Base-by-base conservation (phyloP, 148 eudicot genomes). In the Bassia scoparia region DNA sequence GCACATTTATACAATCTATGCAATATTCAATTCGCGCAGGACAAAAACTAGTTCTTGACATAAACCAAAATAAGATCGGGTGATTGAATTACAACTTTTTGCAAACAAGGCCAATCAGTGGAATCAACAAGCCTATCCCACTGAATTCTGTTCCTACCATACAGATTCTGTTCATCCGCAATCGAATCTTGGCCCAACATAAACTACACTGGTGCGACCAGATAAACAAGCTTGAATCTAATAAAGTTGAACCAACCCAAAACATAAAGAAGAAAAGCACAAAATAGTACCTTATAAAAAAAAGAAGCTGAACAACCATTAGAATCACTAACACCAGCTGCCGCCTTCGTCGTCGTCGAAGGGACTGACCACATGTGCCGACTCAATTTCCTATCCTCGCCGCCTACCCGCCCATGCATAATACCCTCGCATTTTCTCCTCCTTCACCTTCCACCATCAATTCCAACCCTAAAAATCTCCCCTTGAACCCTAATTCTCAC, bases 401-500 rank as follows among this genome's bases (percentile, higher is more conserved):
- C n/a, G 4, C 56, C 56, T 20, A 52, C 56, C 56, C 81, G 52
- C 71, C 73, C 76, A 67, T 78, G 76, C 81, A 78, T 78, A 74
- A 73, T 81, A 78, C 43, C 68, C 81, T 78, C 35, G 73, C 81
- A 78, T 78, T 78, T 78, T 78, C 81, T 73, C 81, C 81, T 24
- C 67, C 26, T 78, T 73, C 61, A 13, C 68, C 35, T 34, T 55
- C 53, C 81, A 78, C 67, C 81, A 78, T 78, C 81, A 67, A 78
- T 52, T 61, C 76, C 71, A 27, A 70, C 71, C 76, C 79, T 59
- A 58, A 67, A n/a, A n/a, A 58, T 18, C 67, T 54, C 72, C 58
- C 14, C 55, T 21, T 11, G 50, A 73, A 50, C 81, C 81, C 81
- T 73, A 73, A 78, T 66, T 72, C 48, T 20, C 12, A 0, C 7